These are phyloP conservation scores for Tetraselmis striata DNA, from an alignment of 139 green algal species.

Conservation along the genomic window DNA sequence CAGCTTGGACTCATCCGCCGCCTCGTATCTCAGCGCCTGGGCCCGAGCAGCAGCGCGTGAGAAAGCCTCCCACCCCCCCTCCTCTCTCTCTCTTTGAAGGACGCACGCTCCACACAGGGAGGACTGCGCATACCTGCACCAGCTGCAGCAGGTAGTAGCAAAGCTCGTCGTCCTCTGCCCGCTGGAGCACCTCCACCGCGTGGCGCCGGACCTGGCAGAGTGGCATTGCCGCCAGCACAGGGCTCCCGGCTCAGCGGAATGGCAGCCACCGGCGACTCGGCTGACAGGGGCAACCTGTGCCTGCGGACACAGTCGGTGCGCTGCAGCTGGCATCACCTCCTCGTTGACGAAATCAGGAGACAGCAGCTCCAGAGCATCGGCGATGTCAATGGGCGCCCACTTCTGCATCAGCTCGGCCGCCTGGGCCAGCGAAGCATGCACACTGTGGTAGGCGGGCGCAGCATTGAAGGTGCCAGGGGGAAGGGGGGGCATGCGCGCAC, in stretches of 20 bases:
- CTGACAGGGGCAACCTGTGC: no score
- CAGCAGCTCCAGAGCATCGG: constrained; percentile 91
- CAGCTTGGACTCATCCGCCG: constrained; percentile 48
- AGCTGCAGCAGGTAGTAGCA: constrained; percentile 89
- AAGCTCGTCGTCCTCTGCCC: constrained; percentile 81
- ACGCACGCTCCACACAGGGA: no score
- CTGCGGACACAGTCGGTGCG: no score
- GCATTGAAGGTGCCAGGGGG: not conserved
- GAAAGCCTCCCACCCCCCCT: no score
- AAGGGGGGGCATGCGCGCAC: constrained; percentile 7
- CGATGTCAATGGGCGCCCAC: constrained; percentile 80
- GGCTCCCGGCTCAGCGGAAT: no score
- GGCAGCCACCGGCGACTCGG: no score
- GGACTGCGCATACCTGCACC: constrained; percentile 46
- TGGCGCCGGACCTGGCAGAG: constrained; percentile 61
- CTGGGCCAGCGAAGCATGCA: constrained; percentile 31
- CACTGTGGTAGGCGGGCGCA: no score
- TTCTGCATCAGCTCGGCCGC: constrained; percentile 73
- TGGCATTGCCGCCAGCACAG: no score
- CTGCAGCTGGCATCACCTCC: no score
- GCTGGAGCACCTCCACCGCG: constrained; percentile 58
- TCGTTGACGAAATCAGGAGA: constrained; percentile 73
- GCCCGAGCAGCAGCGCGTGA: no score
- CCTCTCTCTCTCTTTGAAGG: no score
- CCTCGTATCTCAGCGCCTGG: constrained; percentile 88